Evolutionary conservation across 164 flowering plant genomes (phyloP).

Genomic region (Magnolia officinalis): DNA sequence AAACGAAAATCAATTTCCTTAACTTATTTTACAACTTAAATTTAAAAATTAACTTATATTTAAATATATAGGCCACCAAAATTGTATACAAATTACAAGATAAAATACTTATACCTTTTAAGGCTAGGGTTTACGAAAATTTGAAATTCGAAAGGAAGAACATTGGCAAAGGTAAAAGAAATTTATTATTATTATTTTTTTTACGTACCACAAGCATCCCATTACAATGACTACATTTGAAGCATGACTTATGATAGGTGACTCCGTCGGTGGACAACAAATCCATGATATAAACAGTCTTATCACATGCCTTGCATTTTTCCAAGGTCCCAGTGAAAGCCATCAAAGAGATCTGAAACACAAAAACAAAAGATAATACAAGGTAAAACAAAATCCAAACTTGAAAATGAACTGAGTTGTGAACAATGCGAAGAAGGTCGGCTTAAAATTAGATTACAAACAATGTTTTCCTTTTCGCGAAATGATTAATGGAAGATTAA

Average conservation of each 20-base stretch:
- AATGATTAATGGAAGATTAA: not conserved
- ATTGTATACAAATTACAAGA: not conserved
- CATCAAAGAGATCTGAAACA: conserved; percentile 17
- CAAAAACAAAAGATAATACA: not conserved
- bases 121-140: not conserved
- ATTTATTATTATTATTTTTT: not conserved
- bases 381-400: not conserved
- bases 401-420: not conserved
- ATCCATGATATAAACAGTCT: conserved; percentile 57
- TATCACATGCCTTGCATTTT: conserved; percentile 61
- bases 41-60: not conserved
- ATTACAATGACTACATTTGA: conserved; percentile 66
- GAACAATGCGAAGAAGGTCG: not conserved
- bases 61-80: not conserved
- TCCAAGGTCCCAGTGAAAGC: conserved; percentile 55
- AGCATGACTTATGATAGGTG: conserved; percentile 57
- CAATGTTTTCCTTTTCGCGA: not conserved
- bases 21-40: too few relatives aligned
- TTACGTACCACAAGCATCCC: conserved; percentile 44
- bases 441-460: not conserved
- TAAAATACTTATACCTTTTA: not conserved
- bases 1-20: too few relatives aligned
- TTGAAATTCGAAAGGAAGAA: too few relatives aligned
- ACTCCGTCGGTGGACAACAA: conserved; percentile 52
- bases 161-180: too few relatives aligned